Conservation (phyloP, 1,284 basidiomycete species). For the Cutaneotrichosporon dermatis region DNA sequence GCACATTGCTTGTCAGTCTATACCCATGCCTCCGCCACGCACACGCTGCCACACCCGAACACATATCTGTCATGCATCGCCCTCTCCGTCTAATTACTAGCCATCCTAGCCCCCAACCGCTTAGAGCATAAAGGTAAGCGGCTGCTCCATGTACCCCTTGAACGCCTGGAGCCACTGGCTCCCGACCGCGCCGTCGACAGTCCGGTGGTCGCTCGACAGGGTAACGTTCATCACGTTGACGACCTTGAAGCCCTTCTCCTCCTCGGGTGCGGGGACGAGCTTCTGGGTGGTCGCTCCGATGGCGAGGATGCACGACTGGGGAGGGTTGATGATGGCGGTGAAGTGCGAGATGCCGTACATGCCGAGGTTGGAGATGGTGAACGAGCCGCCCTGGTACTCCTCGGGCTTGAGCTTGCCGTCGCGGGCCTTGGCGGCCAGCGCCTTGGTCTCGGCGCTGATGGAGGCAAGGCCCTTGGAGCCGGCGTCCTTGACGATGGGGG, state of each 20-base stretch:
- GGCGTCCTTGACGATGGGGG: slow-evolving; percentile 92
- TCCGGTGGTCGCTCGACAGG: slow-evolving; percentile 89
- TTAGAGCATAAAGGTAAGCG: slow-evolving; percentile 83
- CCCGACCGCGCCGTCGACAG: slow-evolving; percentile 87
- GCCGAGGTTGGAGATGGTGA: slow-evolving; percentile 98
- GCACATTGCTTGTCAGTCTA: too few species aligned
- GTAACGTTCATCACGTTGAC: slow-evolving; percentile 94
- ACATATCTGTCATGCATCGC: too few species aligned
- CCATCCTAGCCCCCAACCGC: not conserved
- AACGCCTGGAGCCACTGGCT: slow-evolving; percentile 89
- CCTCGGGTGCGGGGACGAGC: slow-evolving; percentile 71
- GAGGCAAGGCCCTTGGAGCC: slow-evolving; percentile 85
- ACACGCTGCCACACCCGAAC: too few species aligned
- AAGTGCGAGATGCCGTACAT: slow-evolving; percentile 96
- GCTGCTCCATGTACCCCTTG: slow-evolving; percentile 96
- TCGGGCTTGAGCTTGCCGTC: slow-evolving; percentile 93
- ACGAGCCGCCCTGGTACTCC: slow-evolving; percentile 98
- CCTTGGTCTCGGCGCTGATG: slow-evolving; percentile 88
- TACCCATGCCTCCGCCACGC: too few species aligned
- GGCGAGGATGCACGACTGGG: slow-evolving; percentile 96
- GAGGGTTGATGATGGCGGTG: slow-evolving; percentile 98
- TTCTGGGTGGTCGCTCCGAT: slow-evolving; percentile 83
- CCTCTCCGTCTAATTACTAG: too few species aligned
- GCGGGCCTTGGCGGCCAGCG: slow-evolving; percentile 87
- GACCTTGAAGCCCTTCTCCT: slow-evolving; percentile 89